Percentiles rank a stretch among this genome's conserved stretches.
These are phyloP conservation scores for Leucoagaricus sp. DNA, from an alignment of 1,284 basidiomycete genomes.

Conservation along the genomic window DNA sequence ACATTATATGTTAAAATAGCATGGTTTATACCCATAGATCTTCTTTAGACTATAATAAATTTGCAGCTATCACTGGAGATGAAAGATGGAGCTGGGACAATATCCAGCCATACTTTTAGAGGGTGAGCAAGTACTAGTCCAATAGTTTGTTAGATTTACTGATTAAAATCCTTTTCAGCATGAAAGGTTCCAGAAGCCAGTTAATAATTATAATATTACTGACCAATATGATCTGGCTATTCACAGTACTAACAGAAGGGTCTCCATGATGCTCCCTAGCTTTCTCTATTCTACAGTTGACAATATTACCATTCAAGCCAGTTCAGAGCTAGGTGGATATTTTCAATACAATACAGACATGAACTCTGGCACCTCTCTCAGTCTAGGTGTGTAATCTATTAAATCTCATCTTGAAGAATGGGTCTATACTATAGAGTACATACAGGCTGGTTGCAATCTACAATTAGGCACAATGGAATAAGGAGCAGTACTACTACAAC, in stretches of 20 bases:
- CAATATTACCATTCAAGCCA: constrained; percentile 16
- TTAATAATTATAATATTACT: constrained; percentile 31
- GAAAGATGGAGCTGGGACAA: constrained; percentile 42
- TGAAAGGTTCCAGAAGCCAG: constrained; percentile 18
- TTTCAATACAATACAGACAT: constrained; percentile 34
- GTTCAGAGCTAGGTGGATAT: constrained; percentile 17
- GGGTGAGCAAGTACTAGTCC: too few relatives aligned
- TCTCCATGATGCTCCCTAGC: constrained; percentile 31
- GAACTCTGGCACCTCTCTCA: constrained; percentile 35
- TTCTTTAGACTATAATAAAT: constrained; percentile 40
- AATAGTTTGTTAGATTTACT: too few relatives aligned
- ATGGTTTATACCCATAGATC: constrained; percentile 44
- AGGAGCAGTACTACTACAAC: constrained; percentile 11
- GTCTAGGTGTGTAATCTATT: constrained; percentile 19
- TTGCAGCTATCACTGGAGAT: constrained; percentile 38
- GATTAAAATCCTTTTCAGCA: too few relatives aligned
- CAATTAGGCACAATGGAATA: constrained; percentile 13
- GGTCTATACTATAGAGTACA: neutral
- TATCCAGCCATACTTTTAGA: constrained; percentile 35
- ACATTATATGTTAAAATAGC: too few relatives aligned
- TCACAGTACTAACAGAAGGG: constrained; percentile 24
- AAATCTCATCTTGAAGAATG: neutral
- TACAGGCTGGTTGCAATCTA: constrained; percentile 13
- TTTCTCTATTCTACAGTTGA: constrained; percentile 25
- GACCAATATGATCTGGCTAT: constrained; percentile 26